Base-by-base conservation (phyloP, 2,329 filamentous ascomycete genomes). In the Cordyceps javanica region DNA sequence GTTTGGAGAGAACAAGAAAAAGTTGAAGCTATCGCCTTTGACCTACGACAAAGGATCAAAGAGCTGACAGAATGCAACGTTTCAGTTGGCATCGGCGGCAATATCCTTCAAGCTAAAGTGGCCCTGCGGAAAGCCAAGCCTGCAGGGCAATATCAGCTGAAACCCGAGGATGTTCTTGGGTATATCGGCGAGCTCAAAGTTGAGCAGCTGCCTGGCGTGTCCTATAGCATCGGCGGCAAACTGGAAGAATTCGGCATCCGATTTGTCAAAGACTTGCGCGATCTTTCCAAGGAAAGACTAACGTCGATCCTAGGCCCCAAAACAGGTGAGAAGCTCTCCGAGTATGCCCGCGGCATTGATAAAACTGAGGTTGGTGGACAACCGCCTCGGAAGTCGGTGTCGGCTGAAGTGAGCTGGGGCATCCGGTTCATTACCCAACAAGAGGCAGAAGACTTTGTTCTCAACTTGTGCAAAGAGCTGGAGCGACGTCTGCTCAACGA, bases 361-460 rank as follows among this genome's bases (percentile, higher is more conserved):
- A 82, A 80, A 51, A 80, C 85, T 2, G 91, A 96, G 70, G 90
- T 97, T 6, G 93, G 92, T 32, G 89, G 93, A 58, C 89, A 95
- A 66, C 83, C 88, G 0, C 78, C 90, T 16, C 86, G 94, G 55
- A 99, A 97, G 68, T 97, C 93, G 0, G 91, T 99, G 0, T 97
- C 94, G 2, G 93, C 93, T 1, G 94, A 99, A 69, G 91, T 99
- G 61, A 99, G 94, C 66, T 99, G 94, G 94, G 94, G 95, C 3
- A 96, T 99, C 57, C 86, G 94, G 6, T 99, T 99, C 68, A 85
- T 94, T 63, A 95, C 82, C 60, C 91, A 97, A 67, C 81, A 83
- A n/a, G 93, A 99, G 71, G 92, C 91, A 0, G 93, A 97, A 59
- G 90, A 95, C 62, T 99, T 99, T 69, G 81, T 97, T 30, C 77